phyloP scores from a whole-genome alignment of 495 filamentous ascomycete genomes.

The Parachaetomium inaequale region DNA sequence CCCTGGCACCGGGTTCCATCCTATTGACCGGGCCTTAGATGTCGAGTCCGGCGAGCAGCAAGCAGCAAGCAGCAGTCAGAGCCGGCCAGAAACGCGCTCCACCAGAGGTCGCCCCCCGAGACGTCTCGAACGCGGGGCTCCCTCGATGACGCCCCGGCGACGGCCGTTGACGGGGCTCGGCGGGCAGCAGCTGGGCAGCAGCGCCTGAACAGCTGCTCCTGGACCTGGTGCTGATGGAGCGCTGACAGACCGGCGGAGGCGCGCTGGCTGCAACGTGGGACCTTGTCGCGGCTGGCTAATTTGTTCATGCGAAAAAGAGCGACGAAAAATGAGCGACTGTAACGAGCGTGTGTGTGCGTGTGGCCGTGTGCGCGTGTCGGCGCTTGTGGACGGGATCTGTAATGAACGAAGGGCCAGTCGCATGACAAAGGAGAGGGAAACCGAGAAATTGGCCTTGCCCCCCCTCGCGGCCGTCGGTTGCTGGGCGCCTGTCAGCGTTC shows the following conservation, averaged over 20 bases:
- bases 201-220: too few species aligned
- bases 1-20: conserved; percentile 31
- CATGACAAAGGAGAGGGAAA: conserved; percentile 20
- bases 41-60: background rate
- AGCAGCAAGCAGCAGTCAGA: background rate
- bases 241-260: too few species aligned
- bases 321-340: conserved; percentile 12
- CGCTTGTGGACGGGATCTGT: conserved; percentile 5
- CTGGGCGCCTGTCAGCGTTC: conserved; percentile 11
- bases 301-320: conserved; percentile 14
- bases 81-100: background rate
- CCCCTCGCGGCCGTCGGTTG: background rate
- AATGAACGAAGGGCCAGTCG: conserved; percentile 20
- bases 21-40: background rate
- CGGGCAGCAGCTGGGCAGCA: background rate
- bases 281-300: conserved; percentile 10
- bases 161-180: background rate
- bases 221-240: background rate
- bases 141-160: conserved; percentile 18
- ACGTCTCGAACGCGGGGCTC: conserved; percentile 15
- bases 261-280: conserved; percentile 15
- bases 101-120: conserved; percentile 9
- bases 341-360: conserved; percentile 13
- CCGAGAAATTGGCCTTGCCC: conserved; percentile 3
- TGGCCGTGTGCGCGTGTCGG: conserved; percentile 1